Conservation (phyloP, 768 basidiomycete species). For the Boletus subparvulus region DNA sequence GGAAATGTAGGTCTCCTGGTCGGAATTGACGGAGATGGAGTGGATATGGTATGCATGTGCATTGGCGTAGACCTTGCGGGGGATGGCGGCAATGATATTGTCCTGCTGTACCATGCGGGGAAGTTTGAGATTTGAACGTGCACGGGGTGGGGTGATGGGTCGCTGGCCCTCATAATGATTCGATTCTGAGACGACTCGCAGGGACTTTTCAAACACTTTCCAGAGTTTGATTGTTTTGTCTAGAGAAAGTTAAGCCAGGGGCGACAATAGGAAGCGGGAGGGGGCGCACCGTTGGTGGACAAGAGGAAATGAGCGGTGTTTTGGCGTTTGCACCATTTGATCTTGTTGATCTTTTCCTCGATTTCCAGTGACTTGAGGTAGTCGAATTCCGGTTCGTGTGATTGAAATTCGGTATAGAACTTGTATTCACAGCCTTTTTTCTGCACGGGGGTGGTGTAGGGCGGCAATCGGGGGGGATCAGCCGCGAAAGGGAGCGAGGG, state of each 20-base stretch:
- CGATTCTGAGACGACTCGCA: conserved; percentile 95
- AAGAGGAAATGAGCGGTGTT: conserved; percentile 96
- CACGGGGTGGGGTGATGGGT: conserved; percentile 60
- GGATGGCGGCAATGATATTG: conserved; percentile 97
- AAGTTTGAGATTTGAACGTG: conserved; percentile 66
- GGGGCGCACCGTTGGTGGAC: conserved; percentile 85
- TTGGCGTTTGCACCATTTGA: conserved; percentile 99
- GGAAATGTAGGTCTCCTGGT: conserved; percentile 98
- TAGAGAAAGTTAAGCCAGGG: conserved; percentile 32
- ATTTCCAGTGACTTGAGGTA: conserved; percentile 99
- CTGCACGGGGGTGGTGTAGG: conserved; percentile 39
- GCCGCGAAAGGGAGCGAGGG: conserved; percentile 13
- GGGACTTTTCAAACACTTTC: conserved; percentile 99
- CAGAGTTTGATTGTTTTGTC: conserved; percentile 99
- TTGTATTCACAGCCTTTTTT: conserved; percentile 99
- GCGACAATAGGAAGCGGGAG: not conserved
- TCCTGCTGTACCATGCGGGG: conserved; percentile 94
- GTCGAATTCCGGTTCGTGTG: conserved; percentile 99
- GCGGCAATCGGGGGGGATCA: conserved; percentile 36
- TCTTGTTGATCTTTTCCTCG: conserved; percentile 99
- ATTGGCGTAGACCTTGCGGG: conserved; percentile 97
- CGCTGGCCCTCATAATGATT: conserved; percentile 86
- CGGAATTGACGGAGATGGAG: conserved; percentile 98
- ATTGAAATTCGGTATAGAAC: conserved; percentile 99
- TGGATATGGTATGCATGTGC: conserved; percentile 99